Evolutionary conservation across 495 filamentous ascomycete genomes (phyloP).

Genomic region (Penicillium cosmopolitanum): DNA sequence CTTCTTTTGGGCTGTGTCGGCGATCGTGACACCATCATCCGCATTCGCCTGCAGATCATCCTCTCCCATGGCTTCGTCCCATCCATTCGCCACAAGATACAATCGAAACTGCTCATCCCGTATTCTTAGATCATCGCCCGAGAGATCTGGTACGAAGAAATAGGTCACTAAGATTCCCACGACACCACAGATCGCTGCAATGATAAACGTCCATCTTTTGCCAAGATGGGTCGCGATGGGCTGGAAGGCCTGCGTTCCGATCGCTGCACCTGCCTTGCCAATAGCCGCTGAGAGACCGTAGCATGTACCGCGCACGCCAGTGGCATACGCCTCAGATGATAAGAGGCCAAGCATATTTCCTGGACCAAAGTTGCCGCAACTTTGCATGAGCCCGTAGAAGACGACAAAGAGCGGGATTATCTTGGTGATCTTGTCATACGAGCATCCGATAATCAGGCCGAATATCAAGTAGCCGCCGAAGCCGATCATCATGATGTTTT

Average conservation of each 20-base stretch:
- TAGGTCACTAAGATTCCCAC: slow-evolving; percentile 53
- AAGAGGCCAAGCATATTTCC: slow-evolving; percentile 55
- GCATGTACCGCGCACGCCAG: slow-evolving; percentile 53
- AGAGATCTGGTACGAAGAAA: slow-evolving; percentile 54
- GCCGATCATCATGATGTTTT: slow-evolving; percentile 58
- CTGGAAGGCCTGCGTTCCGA: slow-evolving; percentile 56
- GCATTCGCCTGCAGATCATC: slow-evolving; percentile 38
- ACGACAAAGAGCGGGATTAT: slow-evolving; percentile 57
- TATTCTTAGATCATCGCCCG: slow-evolving; percentile 44
- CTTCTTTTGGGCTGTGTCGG: neutral
- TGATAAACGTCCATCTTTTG: slow-evolving; percentile 56
- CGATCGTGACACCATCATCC: slow-evolving; percentile 8
- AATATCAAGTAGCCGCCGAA: slow-evolving; percentile 56
- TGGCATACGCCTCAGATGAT: slow-evolving; percentile 55
- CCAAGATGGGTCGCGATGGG: slow-evolving; percentile 49
- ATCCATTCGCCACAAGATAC: slow-evolving; percentile 51
- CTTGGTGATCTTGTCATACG: slow-evolving; percentile 51
- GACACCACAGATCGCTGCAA: slow-evolving; percentile 57
- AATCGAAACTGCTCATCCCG: slow-evolving; percentile 49
- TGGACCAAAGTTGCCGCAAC: slow-evolving; percentile 54
- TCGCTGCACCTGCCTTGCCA: slow-evolving; percentile 54
- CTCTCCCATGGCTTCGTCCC: slow-evolving; percentile 54
- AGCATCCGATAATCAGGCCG: slow-evolving; percentile 54
- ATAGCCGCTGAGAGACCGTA: slow-evolving; percentile 57
- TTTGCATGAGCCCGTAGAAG: slow-evolving; percentile 57